A percentile compares a stretch with the other conserved stretches of the same genome.
These are phyloP conservation scores for Marasmius oreades DNA, from an alignment of 1,284 basidiomycete species.

Conservation along the genomic window DNA sequence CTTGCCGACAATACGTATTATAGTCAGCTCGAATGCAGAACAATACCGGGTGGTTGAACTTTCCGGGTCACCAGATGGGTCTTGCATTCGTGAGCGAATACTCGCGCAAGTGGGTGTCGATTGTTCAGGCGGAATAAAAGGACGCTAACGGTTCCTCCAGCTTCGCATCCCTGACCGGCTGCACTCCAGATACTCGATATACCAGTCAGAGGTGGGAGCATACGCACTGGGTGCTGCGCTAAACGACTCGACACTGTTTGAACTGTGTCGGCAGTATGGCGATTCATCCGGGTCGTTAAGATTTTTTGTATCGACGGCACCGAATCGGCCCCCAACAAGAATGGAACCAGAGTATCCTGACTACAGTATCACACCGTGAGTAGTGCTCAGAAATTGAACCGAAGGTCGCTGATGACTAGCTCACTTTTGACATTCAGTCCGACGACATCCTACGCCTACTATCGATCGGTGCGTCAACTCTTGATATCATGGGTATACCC, in stretches of 20 bases:
- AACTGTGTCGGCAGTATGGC: slow-evolving; percentile 58
- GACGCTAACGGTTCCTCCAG: slow-evolving; percentile 31
- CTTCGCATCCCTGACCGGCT: slow-evolving; percentile 73
- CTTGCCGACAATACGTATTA: slow-evolving; percentile 27
- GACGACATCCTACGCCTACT: background rate
- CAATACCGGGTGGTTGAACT: slow-evolving; percentile 44
- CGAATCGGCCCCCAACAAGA: slow-evolving; percentile 31
- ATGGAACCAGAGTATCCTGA: slow-evolving; percentile 15
- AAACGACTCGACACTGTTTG: slow-evolving; percentile 54
- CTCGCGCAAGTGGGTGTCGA: slow-evolving; percentile 33
- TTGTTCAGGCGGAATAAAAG: background rate
- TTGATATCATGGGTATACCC: background rate
- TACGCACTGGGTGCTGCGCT: slow-evolving; percentile 61
- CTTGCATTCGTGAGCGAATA: slow-evolving; percentile 40
- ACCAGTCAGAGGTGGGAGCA: slow-evolving; percentile 69
- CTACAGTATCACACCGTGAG: slow-evolving; percentile 7
- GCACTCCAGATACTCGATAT: slow-evolving; percentile 60
- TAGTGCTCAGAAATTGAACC: background rate
- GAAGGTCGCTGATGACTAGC: too few relatives aligned
- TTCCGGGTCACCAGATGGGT: slow-evolving; percentile 38
- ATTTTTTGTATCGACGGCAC: slow-evolving; percentile 56
- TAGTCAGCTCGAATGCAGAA: slow-evolving; percentile 42
- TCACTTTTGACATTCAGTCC: background rate
- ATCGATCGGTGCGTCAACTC: background rate
- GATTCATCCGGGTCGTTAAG: slow-evolving; percentile 68